These are phyloP conservation scores for Naumovozyma dairenensis DNA, from an alignment of 805 yeast genomes.

Conservation along the genomic window DNA sequence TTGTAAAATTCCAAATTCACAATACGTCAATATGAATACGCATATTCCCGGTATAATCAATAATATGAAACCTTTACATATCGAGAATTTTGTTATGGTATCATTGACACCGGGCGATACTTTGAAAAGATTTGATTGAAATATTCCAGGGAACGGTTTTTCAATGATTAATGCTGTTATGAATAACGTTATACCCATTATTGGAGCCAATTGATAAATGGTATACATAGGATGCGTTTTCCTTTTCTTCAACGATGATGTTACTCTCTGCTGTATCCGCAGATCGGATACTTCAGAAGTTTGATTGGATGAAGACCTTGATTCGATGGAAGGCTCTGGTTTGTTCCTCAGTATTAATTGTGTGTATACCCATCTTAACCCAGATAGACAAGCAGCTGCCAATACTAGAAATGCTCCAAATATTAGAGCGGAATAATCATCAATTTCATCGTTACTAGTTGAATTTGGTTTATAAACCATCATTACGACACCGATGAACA, in stretches of 20 bases:
- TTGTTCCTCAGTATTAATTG: conserved; percentile 65
- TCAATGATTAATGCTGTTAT: conserved; percentile 59
- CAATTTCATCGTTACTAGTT: conserved; percentile 9
- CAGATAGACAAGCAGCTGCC: conserved; percentile 71
- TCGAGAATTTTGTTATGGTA: conserved; percentile 22
- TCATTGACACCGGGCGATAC: conserved; percentile 5
- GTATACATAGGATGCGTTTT: conserved; percentile 70
- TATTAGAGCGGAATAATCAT: conserved; percentile 12
- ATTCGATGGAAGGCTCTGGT: conserved; percentile 29
- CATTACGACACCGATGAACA: conserved; percentile 77
- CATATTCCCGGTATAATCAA: conserved; percentile 73
- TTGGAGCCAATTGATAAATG: conserved; percentile 74
- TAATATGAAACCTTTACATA: conserved; percentile 43
- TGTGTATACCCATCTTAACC: conserved; percentile 91
- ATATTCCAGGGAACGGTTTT: conserved; percentile 35
- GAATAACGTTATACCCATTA: conserved; percentile 60
- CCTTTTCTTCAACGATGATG: conserved; percentile 2
- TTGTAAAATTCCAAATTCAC: conserved; percentile 76
- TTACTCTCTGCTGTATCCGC: conserved; percentile 1
- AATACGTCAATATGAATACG: conserved; percentile 82
- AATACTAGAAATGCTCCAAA: conserved; percentile 70
- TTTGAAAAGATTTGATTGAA: conserved; percentile 18
- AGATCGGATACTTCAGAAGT: not conserved
- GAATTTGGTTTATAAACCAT: conserved; percentile 56
- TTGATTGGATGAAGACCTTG: not conserved